Evolutionary conservation across 345 rosid genomes (phyloP).

Genomic region (Geranium brycei): DNA sequence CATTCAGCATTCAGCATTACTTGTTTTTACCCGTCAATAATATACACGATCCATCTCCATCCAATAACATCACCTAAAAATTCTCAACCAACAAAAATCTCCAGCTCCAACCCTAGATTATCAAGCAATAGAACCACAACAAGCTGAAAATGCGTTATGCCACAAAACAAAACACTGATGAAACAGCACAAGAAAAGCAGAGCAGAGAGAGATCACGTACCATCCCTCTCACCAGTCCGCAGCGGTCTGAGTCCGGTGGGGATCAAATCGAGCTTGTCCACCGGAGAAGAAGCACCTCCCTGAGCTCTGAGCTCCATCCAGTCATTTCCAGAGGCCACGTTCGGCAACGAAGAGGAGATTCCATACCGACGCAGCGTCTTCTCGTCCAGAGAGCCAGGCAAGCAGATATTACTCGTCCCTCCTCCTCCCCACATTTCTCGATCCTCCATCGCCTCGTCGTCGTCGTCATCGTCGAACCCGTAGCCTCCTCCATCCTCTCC

Average conservation of each 20-base stretch:
- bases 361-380: constrained; percentile 7
- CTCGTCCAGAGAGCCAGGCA: constrained; percentile 25
- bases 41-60: not conserved
- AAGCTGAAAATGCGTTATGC: not conserved
- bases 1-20: not conserved
- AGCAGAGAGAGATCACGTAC: constrained; percentile 5
- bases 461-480: constrained; percentile 14
- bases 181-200: not conserved
- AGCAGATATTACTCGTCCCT: not conserved
- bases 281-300: constrained; percentile 16
- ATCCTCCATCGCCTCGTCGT: constrained; percentile 1
- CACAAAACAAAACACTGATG: not conserved
- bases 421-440: constrained; percentile 4
- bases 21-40: not conserved
- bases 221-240: constrained; percentile 17
- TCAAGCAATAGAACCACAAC: not conserved
- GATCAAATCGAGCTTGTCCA: constrained; percentile 23
- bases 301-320: constrained; percentile 31
- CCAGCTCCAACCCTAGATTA: not conserved
- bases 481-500: not conserved
- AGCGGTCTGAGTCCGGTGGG: constrained; percentile 36
- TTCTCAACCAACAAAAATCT: not conserved
- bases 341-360: constrained; percentile 36
- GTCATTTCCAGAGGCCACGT: constrained; percentile 20
- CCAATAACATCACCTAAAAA: not conserved